Base-by-base conservation (phyloP, 1,284 basidiomycete species). In the Sanguinoderma infundibulare region DNA sequence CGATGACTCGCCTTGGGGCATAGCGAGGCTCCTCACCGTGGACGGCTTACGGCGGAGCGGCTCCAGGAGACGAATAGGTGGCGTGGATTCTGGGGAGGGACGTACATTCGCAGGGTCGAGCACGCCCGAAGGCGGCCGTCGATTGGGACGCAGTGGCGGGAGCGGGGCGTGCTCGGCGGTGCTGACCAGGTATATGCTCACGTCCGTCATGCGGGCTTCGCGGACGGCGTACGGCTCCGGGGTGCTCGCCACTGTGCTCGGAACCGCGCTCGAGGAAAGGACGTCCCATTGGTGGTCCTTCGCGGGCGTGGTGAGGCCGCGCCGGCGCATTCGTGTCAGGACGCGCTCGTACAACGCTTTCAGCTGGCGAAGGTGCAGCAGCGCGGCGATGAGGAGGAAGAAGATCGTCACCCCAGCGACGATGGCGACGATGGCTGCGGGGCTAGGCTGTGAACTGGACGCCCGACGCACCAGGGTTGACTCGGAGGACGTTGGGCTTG, bases 21-120 rank as follows among this genome's bases (percentile, higher is more conserved):
- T n/a, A n/a, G n/a, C n/a, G n/a, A n/a, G n/a, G n/a, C n/a, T n/a
- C n/a, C n/a, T n/a, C n/a, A n/a, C n/a, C n/a, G 17, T 39, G 17
- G 65, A 66, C 28, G 62, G 60, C 34, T 61, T 61, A 32, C 64
- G 64, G 35, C 64, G 64, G 35, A 63, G 55, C 17, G 59, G 59
- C 26, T 60, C 59, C 7, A 60, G 26, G 22, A 49, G 47, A 12
- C 40, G 54, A 14, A 60, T 22, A 1, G 38, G 59, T 34, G 49
- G 40, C 28, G 28, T 20, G 28, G 52, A 36, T 22, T 50, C 47
- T n/a, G n/a, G n/a, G 22, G 34, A 1, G 3, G 24, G 36, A 36
- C 12, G 52, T 30, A 14, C 34, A 7, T 15, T 53, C 5, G 36
- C 14, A 8, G 26, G 36, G 52, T 51, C 32, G 34, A 51, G 9